phyloP scores from a whole-genome alignment of 106 monocot genomes.

The Platanthera zijinensis region DNA sequence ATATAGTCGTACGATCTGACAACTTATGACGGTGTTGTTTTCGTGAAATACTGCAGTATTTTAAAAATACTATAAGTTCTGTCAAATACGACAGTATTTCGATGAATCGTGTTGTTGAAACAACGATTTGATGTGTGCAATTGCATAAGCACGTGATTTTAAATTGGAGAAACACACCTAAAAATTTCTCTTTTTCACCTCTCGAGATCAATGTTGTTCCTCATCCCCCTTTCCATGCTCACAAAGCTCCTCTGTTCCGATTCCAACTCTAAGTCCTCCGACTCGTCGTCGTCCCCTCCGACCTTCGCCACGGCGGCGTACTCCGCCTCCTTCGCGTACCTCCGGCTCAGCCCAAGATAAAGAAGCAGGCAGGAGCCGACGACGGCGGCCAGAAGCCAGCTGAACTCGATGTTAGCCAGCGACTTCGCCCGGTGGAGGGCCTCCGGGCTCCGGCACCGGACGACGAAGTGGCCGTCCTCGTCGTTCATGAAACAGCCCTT shows the following conservation, averaged over 20 bases:
- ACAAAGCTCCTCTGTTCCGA: conserved; percentile 32
- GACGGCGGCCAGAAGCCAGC: conserved; percentile 41
- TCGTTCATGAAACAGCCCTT: conserved; percentile 47
- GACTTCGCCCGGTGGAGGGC: conserved; percentile 45
- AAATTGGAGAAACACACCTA: no score
- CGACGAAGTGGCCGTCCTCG: conserved; percentile 47
- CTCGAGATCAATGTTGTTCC: conserved; percentile 15
- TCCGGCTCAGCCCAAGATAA: conserved; percentile 25
- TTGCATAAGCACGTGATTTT: no score
- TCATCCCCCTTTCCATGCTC: conserved; percentile 16
- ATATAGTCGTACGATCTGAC: no score
- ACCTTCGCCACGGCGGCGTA: conserved; percentile 14
- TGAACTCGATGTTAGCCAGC: conserved; percentile 51
- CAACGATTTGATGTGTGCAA: no score
- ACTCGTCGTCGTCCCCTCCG: neutral
- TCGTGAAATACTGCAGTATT: no score
- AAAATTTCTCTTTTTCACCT: conserved; percentile 5
- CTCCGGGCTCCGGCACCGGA: conserved; percentile 29
- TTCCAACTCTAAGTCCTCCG: conserved; percentile 14
- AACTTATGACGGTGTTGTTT: no score
- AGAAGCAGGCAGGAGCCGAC: conserved; percentile 26
- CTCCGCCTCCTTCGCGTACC: conserved; percentile 15
- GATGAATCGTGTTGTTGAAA: no score
- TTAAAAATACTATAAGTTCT: no score
- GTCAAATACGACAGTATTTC: no score